These are phyloP conservation scores for Diaporthe longicolla DNA, from an alignment of 2,329 filamentous ascomycete genomes.

Conservation along the genomic window DNA sequence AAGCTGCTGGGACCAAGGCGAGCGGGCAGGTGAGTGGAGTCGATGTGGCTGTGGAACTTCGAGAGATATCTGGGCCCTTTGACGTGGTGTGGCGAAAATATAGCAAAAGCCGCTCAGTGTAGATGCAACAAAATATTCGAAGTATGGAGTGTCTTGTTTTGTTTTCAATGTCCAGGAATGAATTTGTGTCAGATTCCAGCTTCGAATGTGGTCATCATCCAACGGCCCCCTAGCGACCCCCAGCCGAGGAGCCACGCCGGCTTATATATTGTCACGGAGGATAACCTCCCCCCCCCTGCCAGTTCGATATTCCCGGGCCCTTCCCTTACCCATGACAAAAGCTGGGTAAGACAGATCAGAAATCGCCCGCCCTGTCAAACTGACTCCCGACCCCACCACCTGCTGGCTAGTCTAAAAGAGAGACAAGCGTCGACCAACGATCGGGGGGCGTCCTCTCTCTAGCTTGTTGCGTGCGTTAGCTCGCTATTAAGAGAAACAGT, in stretches of 20 bases:
- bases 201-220: slow-evolving; percentile 8
- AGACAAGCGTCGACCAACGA: slow-evolving; percentile 27
- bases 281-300: not conserved
- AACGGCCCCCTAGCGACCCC: not conserved
- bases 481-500: not conserved
- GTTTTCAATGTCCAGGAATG: not conserved
- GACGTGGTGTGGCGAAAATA: slow-evolving; percentile 12
- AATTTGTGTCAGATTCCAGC: not conserved
- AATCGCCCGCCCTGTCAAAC: slow-evolving; percentile 15
- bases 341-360: not conserved
- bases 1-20: not conserved
- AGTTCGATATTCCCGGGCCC: not conserved
- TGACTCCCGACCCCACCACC: slow-evolving; percentile 18
- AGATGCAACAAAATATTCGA: not conserved
- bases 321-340: slow-evolving; percentile 21
- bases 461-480: not conserved
- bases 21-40: not conserved
- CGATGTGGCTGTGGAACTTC: slow-evolving; percentile 1
- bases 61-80: not conserved
- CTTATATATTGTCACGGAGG: slow-evolving; percentile 5
- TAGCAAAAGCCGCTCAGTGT: not conserved
- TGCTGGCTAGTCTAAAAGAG: slow-evolving; percentile 6
- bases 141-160: not conserved
- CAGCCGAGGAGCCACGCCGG: not conserved
- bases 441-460: not conserved